Base-by-base conservation (phyloP, 2,329 filamentous ascomycete species). In the Mycosphaerella arachidis region DNA sequence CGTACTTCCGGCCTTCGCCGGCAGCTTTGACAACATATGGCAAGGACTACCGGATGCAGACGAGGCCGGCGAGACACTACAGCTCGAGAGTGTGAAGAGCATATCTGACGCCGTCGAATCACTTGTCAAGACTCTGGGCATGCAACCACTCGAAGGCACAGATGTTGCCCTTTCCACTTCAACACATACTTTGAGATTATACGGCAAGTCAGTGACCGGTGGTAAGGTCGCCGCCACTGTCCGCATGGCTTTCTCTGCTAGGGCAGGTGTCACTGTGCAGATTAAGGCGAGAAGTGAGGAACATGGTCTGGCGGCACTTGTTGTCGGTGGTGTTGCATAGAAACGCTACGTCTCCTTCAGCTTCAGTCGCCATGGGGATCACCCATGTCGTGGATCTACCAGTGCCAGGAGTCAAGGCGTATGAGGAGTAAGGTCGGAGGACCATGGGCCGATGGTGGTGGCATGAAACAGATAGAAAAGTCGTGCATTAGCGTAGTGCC, bases 101-200 rank as follows among this genome's bases (percentile, higher is more conserved):
- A 95, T 99, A 77, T 85, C 89, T 90, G 94, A 97, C 77, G 94
- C 94, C 27, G 96, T 92, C 50, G 93, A 97, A 76, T 87, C 94
- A 79, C 84, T 99, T 61, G 84, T 90, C 71, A 90, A 92, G 76
- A 84, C 89, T 0, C 83, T 99, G 29, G 96, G 91, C 33, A 82
- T 99, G 71, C 94, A 97, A 76, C 91, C 94, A 12, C 84, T 99
- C 50, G 94, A 99, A 70, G 94, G 93, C 68, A 96, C 90, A 33
- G 94, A 99, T 67, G 87, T 99, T 43, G 89, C 91, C 0, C 82
- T 96, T 67, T 95, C 88, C 72, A 88, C 88, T 71, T 92, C 87
- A 61, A 97, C 92, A 63, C 94, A 99, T 76, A 92, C 92, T 4
- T 87, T 99, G 73, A 97, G 96, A 79, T 82, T 99, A 37, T 89